Base-by-base conservation (phyloP, 768 basidiomycete genomes). In the Gloeostereum incarnatum region DNA sequence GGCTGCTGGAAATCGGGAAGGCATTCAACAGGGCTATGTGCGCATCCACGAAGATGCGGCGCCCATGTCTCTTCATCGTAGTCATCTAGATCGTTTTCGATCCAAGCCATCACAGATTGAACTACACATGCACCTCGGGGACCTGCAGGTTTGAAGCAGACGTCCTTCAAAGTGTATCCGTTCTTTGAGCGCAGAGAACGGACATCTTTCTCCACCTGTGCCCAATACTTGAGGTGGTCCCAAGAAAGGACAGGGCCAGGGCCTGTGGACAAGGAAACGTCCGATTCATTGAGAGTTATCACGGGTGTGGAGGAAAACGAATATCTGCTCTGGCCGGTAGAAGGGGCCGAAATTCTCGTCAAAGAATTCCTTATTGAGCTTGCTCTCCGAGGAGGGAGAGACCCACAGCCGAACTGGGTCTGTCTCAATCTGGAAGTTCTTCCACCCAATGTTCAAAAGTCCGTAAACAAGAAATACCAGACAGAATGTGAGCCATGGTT, bases 381-480 rank as follows among this genome's bases (percentile, higher is more conserved):
- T 89, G 60, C 87, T 86, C 56, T 91, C 87, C 17, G 89, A 92
- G 25, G 78, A 69, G 0, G 88, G 87, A 1, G 90, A 69, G 13
- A 99, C 96, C 96, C 96, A 99, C 18, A 99, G 64, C 32, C 84
- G 71, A n/a, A 99, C 96, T 1, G 96, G 96, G 54, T 98, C 89
- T 2, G 81, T 93, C 58, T 99, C 96, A 35, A 99, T 73, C 23
- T 77, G 70, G 47, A 99, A 99, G 30, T 71, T 70, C 52, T 73
- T 78, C 96, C 96, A 99, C 9, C 96, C 96, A 31, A 87, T 61
- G 53, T 97, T 97, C 34, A 94, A 69, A 3, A 88, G 50, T 1
- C 81, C 89, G 29, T 92, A 62, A 26, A 75, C 27, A 3, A 73
- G 54, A 43, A 91, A 86, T 1, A 91, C 75, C 20, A 82, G 35